A percentile compares a stretch with the other conserved stretches of the same genome.
Evolutionary conservation across 768 basidiomycete genomes (phyloP).

Genomic region (Panaeolus cyanescens): DNA sequence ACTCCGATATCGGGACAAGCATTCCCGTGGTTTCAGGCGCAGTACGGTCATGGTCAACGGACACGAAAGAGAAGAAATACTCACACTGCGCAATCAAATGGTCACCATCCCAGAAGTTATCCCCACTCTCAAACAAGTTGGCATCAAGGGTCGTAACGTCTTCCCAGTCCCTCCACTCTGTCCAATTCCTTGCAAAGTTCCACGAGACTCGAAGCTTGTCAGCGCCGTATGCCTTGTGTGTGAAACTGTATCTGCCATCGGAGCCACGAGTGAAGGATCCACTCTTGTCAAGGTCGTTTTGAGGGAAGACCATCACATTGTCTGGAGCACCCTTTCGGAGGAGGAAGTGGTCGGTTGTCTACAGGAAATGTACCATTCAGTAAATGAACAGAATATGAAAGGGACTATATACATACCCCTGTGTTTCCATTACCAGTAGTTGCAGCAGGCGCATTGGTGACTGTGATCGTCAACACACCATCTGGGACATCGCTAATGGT

Average conservation of each 20-base stretch:
- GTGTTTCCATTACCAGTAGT: constrained; percentile 45
- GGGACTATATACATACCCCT: constrained; percentile 44
- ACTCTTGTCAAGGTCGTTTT: constrained; percentile 70
- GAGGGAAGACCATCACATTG: constrained; percentile 89
- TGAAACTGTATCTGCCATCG: constrained; percentile 71
- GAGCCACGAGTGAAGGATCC: constrained; percentile 52
- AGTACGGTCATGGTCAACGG: neutral
- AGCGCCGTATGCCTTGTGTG: constrained; percentile 83
- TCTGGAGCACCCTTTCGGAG: constrained; percentile 74
- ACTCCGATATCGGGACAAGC: neutral
- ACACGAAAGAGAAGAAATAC: constrained; percentile 24
- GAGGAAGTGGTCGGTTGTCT: constrained; percentile 76
- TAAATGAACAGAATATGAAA: constrained; percentile 3
- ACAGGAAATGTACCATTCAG: constrained; percentile 15
- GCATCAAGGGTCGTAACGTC: constrained; percentile 65
- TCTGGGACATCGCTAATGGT: constrained; percentile 78
- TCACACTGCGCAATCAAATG: constrained; percentile 90
- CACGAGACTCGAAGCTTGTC: constrained; percentile 86
- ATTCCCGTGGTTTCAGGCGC: too few species aligned
- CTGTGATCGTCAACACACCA: constrained; percentile 75
- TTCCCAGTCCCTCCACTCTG: constrained; percentile 80
- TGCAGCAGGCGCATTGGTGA: constrained; percentile 55
- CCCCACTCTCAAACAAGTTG: constrained; percentile 49
- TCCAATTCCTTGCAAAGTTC: constrained; percentile 87
- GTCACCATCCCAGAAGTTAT: constrained; percentile 75